Percentiles rank a stretch among this genome's conserved stretches.
Conservation (phyloP, 2,329 filamentous ascomycete species). For the Ophioceras dolichostomum region DNA sequence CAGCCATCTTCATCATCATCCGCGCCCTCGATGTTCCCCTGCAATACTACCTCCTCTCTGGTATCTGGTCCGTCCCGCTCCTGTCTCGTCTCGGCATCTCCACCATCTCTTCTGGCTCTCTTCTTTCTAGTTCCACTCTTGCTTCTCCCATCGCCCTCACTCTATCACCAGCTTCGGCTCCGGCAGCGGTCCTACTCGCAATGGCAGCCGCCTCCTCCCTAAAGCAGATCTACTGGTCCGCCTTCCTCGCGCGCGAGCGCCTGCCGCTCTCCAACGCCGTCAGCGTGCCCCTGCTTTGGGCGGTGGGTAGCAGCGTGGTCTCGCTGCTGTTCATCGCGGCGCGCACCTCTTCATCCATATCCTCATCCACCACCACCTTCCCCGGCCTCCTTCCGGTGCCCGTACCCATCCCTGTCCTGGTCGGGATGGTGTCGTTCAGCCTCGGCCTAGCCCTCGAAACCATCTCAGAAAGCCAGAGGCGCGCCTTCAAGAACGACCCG, state of each 20-base stretch:
- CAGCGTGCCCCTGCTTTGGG: conserved; percentile 37
- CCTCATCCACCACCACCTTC: conserved; percentile 12
- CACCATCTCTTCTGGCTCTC: no score
- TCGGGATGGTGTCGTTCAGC: conserved; percentile 36
- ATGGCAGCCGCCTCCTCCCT: conserved; percentile 38
- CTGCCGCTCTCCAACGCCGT: conserved; percentile 30
- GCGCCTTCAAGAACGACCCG: conserved; percentile 22
- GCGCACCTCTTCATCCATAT: conserved; percentile 33
- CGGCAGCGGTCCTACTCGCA: conserved; percentile 34
- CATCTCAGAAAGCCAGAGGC: conserved; percentile 42
- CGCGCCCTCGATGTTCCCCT: conserved; percentile 21
- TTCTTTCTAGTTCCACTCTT: no score
- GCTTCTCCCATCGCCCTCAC: conserved; percentile 26
- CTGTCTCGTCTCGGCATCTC: conserved; percentile 31
- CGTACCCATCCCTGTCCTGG: conserved; percentile 21
- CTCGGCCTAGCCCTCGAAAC: conserved; percentile 41
- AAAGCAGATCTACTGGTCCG: conserved; percentile 45
- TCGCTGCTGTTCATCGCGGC: conserved; percentile 38
- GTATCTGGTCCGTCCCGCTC: conserved; percentile 27
- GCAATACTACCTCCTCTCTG: conserved; percentile 17
- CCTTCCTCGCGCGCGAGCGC: conserved; percentile 32
- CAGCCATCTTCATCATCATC: conserved; percentile 24
- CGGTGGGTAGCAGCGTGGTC: conserved; percentile 39
- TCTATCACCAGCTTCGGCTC: conserved; percentile 28
- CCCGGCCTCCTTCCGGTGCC: conserved; percentile 9